These are phyloP conservation scores for Talaromyces sp. DNA, from an alignment of 2,329 filamentous ascomycete species.

Conservation along the genomic window DNA sequence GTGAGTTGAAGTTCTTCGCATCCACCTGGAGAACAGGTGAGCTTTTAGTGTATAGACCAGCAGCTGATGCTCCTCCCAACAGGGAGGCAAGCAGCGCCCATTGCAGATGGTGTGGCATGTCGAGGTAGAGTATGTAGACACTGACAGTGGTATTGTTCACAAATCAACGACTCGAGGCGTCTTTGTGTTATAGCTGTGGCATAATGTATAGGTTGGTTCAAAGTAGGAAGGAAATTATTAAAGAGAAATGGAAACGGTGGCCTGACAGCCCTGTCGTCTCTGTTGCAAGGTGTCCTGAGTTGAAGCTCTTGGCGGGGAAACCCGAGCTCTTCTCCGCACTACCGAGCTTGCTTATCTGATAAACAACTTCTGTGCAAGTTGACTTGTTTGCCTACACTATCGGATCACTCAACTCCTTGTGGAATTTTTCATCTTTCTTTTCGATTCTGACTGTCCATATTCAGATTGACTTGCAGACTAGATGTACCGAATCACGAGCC, in stretches of 20 bases:
- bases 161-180: neutral
- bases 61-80: conserved; percentile 64
- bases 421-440: neutral
- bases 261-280: neutral
- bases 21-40: conserved; percentile 84
- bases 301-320: conserved; percentile 20
- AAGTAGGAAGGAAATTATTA: neutral
- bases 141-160: conserved; percentile 12
- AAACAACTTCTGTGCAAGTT: neutral
- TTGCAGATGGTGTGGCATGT: conserved; percentile 43
- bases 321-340: conserved; percentile 10
- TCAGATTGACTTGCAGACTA: neutral
- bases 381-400: neutral
- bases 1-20: conserved; percentile 71
- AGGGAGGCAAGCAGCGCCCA: conserved; percentile 58
- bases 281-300: conserved; percentile 41
- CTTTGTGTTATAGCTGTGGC: neutral
- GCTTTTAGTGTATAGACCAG: conserved; percentile 78
- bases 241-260: neutral
- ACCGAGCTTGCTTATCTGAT: conserved; percentile 11
- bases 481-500: conserved; percentile 14
- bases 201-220: neutral
- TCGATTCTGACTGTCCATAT: neutral
- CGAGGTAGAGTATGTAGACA: conserved; percentile 24
- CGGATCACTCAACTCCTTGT: neutral